A percentile compares a stretch with the other conserved stretches of the same genome.
Conservation (phyloP, 2,329 filamentous ascomycete species). For the Exophiala sideris region DNA sequence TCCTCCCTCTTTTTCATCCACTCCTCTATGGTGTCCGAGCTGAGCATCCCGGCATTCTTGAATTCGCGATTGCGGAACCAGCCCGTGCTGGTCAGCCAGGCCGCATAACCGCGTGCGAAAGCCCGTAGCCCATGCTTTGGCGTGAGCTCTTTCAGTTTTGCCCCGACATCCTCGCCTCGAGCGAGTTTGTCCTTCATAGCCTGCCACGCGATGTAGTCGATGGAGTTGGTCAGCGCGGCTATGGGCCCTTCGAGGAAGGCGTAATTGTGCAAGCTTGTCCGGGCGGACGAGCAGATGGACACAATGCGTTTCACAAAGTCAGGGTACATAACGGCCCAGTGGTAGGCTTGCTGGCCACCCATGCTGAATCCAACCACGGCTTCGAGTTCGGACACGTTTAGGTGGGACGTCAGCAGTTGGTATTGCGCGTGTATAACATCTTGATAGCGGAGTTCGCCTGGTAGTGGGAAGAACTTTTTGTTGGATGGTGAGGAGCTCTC, state of each 20-base stretch:
- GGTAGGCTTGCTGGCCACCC: constrained; percentile 49
- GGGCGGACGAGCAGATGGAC: constrained; percentile 46
- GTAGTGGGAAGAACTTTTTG: constrained; percentile 37
- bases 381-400: constrained; percentile 37
- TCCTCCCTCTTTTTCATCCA: constrained; percentile 36
- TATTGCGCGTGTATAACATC: constrained; percentile 46
- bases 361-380: constrained; percentile 50
- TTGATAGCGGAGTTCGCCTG: constrained; percentile 37
- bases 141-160: constrained; percentile 30
- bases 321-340: constrained; percentile 48
- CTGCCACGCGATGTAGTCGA: constrained; percentile 38
- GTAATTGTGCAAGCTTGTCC: constrained; percentile 47
- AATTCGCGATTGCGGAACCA: constrained; percentile 48
- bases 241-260: constrained; percentile 49
- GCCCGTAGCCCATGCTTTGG: constrained; percentile 40
- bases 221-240: constrained; percentile 39
- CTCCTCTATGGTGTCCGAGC: constrained; percentile 35
- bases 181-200: constrained; percentile 25
- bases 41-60: constrained; percentile 29
- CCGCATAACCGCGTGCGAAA: constrained; percentile 47
- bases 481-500: constrained; percentile 50
- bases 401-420: constrained; percentile 36
- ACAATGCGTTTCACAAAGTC: constrained; percentile 40
- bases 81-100: constrained; percentile 46
- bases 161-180: constrained; percentile 29